Conservation (phyloP, 23 red algal genomes). For the Chondrus crispus region DNA sequence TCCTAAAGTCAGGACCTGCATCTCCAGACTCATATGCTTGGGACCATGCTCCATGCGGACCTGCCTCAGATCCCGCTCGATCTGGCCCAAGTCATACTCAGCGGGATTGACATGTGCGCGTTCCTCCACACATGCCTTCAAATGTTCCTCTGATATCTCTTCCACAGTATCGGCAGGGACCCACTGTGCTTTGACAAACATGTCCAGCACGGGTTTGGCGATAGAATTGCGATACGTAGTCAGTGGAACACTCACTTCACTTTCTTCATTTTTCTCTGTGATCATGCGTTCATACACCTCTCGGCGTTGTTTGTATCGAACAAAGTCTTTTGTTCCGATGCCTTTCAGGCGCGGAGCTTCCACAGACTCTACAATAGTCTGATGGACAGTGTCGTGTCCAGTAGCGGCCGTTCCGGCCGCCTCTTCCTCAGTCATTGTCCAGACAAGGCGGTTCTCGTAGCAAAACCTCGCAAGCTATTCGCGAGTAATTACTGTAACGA, state of each 20-base stretch:
- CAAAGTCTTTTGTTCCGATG: background rate
- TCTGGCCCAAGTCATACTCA: background rate
- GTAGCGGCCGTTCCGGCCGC: too few species aligned
- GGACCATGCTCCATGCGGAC: background rate
- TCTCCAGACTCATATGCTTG: too few species aligned
- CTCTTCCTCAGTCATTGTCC: too few species aligned
- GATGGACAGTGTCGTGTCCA: background rate
- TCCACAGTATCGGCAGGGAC: background rate
- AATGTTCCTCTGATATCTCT: background rate
- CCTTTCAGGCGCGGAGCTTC: slow-evolving; percentile 24
- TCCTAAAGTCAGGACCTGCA: too few species aligned
- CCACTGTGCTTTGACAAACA: background rate
- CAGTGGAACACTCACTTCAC: background rate
- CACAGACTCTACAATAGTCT: background rate
- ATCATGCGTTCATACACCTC: background rate
- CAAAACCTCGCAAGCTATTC: too few species aligned
- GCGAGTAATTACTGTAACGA: too few species aligned
- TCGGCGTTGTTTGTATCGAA: background rate
- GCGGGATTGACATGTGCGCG: background rate
- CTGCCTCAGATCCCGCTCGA: background rate
- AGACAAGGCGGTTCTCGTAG: too few species aligned
- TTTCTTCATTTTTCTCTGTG: background rate
- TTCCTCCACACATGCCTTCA: background rate
- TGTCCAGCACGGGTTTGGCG: background rate
- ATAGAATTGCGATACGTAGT: background rate